phyloP scores from a whole-genome alignment of 306 rosid species.

The Abrus pulchellus region DNA sequence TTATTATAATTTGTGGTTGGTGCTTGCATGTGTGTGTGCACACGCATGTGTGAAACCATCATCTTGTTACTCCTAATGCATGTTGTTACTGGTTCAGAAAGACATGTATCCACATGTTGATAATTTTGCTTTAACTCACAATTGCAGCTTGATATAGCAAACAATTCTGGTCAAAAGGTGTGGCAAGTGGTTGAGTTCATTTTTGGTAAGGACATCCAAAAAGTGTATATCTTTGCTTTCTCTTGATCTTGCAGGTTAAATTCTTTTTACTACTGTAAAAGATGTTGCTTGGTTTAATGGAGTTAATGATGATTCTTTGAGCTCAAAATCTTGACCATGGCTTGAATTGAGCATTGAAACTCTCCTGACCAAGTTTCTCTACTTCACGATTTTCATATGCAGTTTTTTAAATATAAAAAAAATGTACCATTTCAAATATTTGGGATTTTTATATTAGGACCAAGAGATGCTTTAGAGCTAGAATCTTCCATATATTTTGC shows the following conservation, averaged over 20 bases:
- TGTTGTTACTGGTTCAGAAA: neutral
- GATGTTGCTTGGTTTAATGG: constrained; percentile 29
- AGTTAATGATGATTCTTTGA: constrained; percentile 14
- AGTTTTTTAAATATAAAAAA: neutral
- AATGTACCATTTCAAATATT: neutral
- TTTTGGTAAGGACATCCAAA: constrained; percentile 73
- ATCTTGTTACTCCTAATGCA: constrained; percentile 11
- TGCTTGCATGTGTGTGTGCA: neutral
- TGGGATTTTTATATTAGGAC: neutral
- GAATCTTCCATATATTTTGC: neutral
- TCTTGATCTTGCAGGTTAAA: constrained; percentile 18
- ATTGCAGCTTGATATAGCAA: constrained; percentile 89
- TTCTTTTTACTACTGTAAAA: constrained; percentile 23
- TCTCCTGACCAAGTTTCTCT: constrained; percentile 25
- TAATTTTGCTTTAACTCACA: constrained; percentile 41
- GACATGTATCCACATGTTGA: constrained; percentile 26
- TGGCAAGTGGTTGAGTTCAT: constrained; percentile 91
- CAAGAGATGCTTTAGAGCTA: neutral
- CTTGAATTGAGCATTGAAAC: constrained; percentile 23
- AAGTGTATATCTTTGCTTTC: constrained; percentile 19
- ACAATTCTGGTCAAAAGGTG: constrained; percentile 75
- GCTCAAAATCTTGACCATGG: neutral
- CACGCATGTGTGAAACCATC: neutral
- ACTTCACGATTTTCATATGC: constrained; percentile 35
- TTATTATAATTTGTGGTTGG: neutral